Evolutionary conservation across 169 alveolate species (phyloP).

Genomic region (Cyclospora cayetanensis): DNA sequence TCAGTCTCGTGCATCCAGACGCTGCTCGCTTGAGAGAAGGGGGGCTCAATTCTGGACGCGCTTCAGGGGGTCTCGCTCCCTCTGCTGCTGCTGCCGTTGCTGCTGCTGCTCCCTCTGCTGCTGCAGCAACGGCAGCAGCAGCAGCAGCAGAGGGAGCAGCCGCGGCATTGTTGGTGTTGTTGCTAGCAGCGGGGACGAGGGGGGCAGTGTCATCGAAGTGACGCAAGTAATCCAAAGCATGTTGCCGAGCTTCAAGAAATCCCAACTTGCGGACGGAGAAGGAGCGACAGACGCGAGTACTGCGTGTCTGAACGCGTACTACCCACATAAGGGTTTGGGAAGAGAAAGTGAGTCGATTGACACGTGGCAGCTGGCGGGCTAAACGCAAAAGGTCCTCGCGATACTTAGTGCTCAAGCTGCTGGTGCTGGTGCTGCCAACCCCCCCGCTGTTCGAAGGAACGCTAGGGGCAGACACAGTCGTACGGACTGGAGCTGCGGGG

Average conservation of each 20-base stretch:
- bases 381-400: slow-evolving; percentile 45
- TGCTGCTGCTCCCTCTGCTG: neutral
- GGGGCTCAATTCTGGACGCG: neutral
- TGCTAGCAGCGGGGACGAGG: neutral
- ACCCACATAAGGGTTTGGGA: slow-evolving; percentile 65
- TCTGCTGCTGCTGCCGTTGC: neutral
- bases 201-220: slow-evolving; percentile 6
- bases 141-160: neutral
- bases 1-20: neutral
- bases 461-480: neutral
- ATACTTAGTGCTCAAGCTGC: neutral
- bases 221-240: neutral
- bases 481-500: neutral
- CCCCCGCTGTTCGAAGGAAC: neutral
- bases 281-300: slow-evolving; percentile 49
- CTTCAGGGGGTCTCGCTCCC: neutral
- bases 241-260: slow-evolving; percentile 34
- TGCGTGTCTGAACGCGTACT: slow-evolving; percentile 60
- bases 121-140: neutral
- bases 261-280: slow-evolving; percentile 58
- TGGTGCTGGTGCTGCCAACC: slow-evolving; percentile 40
- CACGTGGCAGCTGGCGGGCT: slow-evolving; percentile 50
- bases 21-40: neutral
- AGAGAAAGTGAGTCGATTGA: slow-evolving; percentile 35
- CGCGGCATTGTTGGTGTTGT: neutral